phyloP scores from a whole-genome alignment of 768 basidiomycete genomes.

The Holtermanniella nyarrowii region DNA sequence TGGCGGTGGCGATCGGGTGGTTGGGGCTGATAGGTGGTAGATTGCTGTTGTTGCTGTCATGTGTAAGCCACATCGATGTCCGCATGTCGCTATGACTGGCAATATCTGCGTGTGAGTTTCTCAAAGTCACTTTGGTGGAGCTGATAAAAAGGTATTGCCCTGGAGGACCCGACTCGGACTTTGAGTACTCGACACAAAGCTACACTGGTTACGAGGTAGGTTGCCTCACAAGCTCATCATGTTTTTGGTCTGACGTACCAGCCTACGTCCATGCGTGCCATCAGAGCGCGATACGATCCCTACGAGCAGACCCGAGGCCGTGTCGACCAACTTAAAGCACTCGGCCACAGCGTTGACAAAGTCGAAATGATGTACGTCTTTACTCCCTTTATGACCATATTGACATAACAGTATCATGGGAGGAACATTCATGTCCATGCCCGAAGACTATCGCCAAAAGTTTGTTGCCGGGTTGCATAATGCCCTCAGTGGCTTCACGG shows the following conservation, averaged over 20 bases:
- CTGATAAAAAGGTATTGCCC: conserved; percentile 68
- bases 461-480: conserved; percentile 96
- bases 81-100: conserved; percentile 99
- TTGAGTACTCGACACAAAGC: conserved; percentile 86
- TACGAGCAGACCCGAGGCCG: conserved; percentile 94
- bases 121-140: neutral
- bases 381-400: neutral
- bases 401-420: conserved; percentile 78
- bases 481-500: conserved; percentile 88
- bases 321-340: conserved; percentile 84
- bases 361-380: conserved; percentile 47
- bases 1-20: conserved; percentile 7
- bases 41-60: conserved; percentile 99
- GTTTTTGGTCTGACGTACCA: conserved; percentile 48
- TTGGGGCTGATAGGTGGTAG: conserved; percentile 43
- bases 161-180: conserved; percentile 97
- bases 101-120: conserved; percentile 88
- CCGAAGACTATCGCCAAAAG: conserved; percentile 84
- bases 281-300: conserved; percentile 89
- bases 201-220: conserved; percentile 43
- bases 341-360: conserved; percentile 98
- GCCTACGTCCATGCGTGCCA: conserved; percentile 98
- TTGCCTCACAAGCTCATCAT: too few relatives aligned
- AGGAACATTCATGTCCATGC: conserved; percentile 99
- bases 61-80: conserved; percentile 99